Base-by-base conservation (phyloP, 371 early-diverging fungal species). In the Coelomomyces lativittatus region DNA sequence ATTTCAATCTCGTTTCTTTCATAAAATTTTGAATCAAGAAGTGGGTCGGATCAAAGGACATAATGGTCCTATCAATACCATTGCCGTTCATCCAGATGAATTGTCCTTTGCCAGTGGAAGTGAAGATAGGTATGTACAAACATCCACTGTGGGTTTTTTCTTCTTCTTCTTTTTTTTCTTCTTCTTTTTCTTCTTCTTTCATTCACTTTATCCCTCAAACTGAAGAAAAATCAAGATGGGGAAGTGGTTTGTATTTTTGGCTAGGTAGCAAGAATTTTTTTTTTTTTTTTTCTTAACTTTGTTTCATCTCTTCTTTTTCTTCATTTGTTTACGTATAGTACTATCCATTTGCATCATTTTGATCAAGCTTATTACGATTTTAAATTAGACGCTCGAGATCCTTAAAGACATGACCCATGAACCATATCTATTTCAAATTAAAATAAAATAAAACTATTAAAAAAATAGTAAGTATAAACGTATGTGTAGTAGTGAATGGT, bases 51-150 rank as follows among this genome's bases (percentile, higher is more conserved):
- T 91, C 41, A 89, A 83, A 67, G 96, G 97, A 34, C 99, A 99
- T 60, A 97, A 98, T 67, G 97, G 98, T 56, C 97, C 99, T 47
- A 95, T 98, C 68, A 98, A 98, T 73, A 91, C 97, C 15, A 76
- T 98, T 52, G 93, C 95, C 27, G 87, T 96, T 52, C 87, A 88
- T 61, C 97, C 97, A 19, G 81, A 81, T 52, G 96, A 97, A 41
- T 83, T 70, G 52, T 79, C 74, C 56, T 92, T 89, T 63, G 85
- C 96, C 39, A 83, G 82, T 51, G 98, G 98, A 59, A 91, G 91
- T 61, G 98, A 98, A 65, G 98, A 98, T 63, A 97, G 98, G 62
- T 85, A 83, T 44, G 43, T 25, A n/a, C n/a, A n/a, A n/a, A n/a
- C n/a, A n/a, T n/a, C n/a, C n/a, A n/a, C n/a, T n/a, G 17, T 1